These are phyloP conservation scores for Papiliotrema nemorosa DNA, from an alignment of 1,284 basidiomycete species.

Conservation along the genomic window DNA sequence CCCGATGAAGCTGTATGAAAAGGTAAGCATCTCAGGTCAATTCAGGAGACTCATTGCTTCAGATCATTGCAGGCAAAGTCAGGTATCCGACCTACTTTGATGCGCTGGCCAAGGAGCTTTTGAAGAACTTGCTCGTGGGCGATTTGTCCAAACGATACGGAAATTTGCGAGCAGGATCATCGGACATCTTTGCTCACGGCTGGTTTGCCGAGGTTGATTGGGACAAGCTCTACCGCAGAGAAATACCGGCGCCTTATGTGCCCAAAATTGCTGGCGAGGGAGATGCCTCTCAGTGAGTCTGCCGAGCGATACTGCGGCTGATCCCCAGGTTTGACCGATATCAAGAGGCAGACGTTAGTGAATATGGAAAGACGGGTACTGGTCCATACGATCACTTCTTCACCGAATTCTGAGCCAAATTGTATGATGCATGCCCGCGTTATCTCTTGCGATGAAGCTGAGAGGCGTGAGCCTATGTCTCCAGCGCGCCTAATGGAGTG, in stretches of 20 bases:
- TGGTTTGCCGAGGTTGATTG: slow-evolving; percentile 98
- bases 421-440: no score
- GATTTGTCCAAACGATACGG: slow-evolving; percentile 91
- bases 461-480: no score
- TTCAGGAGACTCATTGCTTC: slow-evolving; percentile 6
- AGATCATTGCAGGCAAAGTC: slow-evolving; percentile 64
- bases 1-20: slow-evolving; percentile 82
- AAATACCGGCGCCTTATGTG: slow-evolving; percentile 95
- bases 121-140: slow-evolving; percentile 82
- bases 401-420: slow-evolving; percentile 47
- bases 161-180: slow-evolving; percentile 85
- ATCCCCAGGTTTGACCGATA: slow-evolving; percentile 49
- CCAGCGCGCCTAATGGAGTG: no score
- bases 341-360: slow-evolving; percentile 49
- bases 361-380: slow-evolving; percentile 48
- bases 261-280: slow-evolving; percentile 81
- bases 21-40: slow-evolving; percentile 60
- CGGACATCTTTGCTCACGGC: slow-evolving; percentile 91
- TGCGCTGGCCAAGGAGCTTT: slow-evolving; percentile 76
- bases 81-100: slow-evolving; percentile 87
- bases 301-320: neutral
- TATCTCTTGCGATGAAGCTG: no score
- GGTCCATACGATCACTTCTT: slow-evolving; percentile 50
- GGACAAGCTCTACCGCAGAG: slow-evolving; percentile 74
- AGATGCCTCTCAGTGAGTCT: slow-evolving; percentile 83